These are phyloP conservation scores for Thraustochytrium striatum DNA, from an alignment of 352 stramenopile genomes.

Conservation along the genomic window DNA sequence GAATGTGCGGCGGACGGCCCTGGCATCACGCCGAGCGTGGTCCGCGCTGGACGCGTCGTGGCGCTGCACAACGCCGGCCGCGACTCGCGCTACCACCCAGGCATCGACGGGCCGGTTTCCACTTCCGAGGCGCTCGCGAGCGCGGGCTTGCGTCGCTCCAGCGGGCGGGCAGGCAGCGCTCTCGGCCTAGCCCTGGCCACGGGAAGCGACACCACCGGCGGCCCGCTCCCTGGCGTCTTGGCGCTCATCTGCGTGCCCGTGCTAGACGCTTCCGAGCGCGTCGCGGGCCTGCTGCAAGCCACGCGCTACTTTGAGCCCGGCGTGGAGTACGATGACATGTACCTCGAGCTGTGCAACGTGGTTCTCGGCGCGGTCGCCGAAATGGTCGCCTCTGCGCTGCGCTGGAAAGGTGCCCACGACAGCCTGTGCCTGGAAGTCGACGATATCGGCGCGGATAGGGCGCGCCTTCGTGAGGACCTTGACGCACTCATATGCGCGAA, in stretches of 20 bases:
- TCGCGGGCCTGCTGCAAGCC: background rate
- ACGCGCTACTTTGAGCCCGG: background rate
- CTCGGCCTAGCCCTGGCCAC: no score
- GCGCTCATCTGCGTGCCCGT: background rate
- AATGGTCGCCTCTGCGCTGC: no score
- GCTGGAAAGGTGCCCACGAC: background rate
- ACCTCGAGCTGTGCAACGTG: no score
- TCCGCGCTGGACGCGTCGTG: background rate
- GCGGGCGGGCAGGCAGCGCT: no score
- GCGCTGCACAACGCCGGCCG: background rate
- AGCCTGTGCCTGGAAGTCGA: background rate
- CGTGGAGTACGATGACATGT: background rate
- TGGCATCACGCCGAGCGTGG: background rate
- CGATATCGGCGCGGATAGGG: background rate
- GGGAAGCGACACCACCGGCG: no score
- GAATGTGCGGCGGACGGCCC: background rate
- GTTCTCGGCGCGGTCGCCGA: no score
- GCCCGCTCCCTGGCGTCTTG: no score
- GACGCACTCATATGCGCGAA: background rate
- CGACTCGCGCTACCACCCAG: background rate
- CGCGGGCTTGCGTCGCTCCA: no score
- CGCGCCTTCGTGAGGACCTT: background rate
- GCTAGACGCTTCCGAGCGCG: background rate
- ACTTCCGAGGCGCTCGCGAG: no score
- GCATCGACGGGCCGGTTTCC: background rate